phyloP scores from a whole-genome alignment of 441 rosid genomes.

The Rhodomyrtus psidioides region DNA sequence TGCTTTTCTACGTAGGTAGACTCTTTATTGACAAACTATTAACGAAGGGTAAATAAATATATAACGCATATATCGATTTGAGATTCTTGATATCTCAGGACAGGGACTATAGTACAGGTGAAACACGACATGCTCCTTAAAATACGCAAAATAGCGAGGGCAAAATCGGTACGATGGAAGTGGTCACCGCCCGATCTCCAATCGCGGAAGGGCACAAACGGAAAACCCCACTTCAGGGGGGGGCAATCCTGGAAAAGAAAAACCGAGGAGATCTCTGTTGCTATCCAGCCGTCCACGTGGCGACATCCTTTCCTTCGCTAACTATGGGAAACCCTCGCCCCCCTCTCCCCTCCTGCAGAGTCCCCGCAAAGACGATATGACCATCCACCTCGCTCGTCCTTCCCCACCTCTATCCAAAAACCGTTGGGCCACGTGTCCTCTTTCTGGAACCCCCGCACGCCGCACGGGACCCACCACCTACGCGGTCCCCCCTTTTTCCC shows the following conservation, averaged over 20 bases:
- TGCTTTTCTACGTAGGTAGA: too few species aligned
- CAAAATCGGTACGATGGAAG: neutral
- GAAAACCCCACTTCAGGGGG: neutral
- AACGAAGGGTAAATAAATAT: too few species aligned
- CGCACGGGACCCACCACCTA: slow-evolving; percentile 5
- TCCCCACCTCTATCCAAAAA: neutral
- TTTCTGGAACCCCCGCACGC: slow-evolving; percentile 16
- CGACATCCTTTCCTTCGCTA: neutral
- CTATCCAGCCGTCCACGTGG: slow-evolving; percentile 33
- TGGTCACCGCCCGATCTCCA: neutral
- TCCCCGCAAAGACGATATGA: neutral
- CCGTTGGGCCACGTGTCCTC: slow-evolving; percentile 27
- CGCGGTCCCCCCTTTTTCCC: slow-evolving; percentile 17
- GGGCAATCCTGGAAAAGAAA: too few species aligned
- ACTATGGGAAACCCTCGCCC: neutral
- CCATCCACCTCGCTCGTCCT: neutral
- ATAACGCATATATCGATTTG: too few species aligned
- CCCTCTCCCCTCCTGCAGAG: too few species aligned
- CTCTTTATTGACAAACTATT: too few species aligned
- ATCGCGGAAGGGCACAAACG: slow-evolving; percentile 16
- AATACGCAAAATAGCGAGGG: neutral
- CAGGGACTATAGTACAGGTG: too few species aligned
- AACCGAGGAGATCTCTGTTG: neutral
- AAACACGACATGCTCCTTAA: too few species aligned
- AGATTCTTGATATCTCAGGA: too few species aligned